These are phyloP conservation scores for Alternaria ventricosa DNA, from an alignment of 2,329 filamentous ascomycete species.

Conservation along the genomic window DNA sequence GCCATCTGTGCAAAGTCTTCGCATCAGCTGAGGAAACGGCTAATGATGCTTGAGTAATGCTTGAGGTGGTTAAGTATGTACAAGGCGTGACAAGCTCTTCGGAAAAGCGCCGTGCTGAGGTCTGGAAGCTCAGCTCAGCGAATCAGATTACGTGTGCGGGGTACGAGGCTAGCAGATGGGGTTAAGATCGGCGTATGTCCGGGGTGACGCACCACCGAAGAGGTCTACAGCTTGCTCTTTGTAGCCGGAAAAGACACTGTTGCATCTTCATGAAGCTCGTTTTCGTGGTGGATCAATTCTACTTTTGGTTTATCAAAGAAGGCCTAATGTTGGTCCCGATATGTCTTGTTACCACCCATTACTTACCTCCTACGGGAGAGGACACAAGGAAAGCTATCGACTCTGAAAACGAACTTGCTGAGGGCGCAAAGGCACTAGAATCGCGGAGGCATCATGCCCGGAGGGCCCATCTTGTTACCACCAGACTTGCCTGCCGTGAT, in stretches of 20 bases:
- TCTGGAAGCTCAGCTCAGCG: neutral
- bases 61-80: neutral
- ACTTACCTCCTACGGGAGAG: neutral
- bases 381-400: neutral
- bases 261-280: neutral
- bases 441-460: neutral
- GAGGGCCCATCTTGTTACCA: neutral
- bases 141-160: neutral
- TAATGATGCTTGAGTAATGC: neutral
- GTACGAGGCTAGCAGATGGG: neutral
- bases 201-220: neutral
- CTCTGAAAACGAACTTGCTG: neutral
- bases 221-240: neutral
- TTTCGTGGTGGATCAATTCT: too few relatives aligned
- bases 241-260: neutral
- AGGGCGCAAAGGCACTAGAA: neutral
- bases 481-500: neutral
- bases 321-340: neutral
- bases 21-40: neutral
- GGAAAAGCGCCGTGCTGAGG: neutral
- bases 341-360: neutral
- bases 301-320: neutral
- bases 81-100: neutral
- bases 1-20: neutral
- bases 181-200: slow-evolving; percentile 13